Evolutionary conservation across 1,139 yeast species (phyloP).

Genomic region (Entelexis sorbosivorans): DNA sequence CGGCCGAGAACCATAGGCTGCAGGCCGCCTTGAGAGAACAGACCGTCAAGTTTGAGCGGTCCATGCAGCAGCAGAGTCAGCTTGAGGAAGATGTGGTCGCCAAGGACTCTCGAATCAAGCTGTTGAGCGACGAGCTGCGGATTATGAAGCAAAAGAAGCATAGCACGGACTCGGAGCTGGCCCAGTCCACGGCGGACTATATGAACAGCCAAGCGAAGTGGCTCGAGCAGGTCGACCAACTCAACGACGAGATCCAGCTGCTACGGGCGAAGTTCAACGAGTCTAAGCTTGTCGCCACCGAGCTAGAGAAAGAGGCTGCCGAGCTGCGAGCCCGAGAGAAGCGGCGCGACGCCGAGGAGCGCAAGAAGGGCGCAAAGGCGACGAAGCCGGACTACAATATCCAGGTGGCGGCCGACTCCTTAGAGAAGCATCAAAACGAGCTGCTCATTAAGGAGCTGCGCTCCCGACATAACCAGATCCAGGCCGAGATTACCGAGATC

Average conservation of each 20-base stretch:
- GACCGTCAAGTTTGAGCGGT: neutral
- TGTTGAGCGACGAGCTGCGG: slow-evolving; percentile 24
- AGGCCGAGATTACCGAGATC: slow-evolving; percentile 26
- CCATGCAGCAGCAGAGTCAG: slow-evolving; percentile 14
- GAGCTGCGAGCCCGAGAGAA: neutral
- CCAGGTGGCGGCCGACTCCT: slow-evolving; percentile 5
- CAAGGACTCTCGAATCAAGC: slow-evolving; percentile 24
- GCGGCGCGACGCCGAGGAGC: slow-evolving; percentile 1
- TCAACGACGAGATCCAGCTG: slow-evolving; percentile 23
- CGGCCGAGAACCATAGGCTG: neutral
- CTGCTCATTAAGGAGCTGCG: slow-evolving; percentile 28
- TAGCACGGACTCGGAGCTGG: slow-evolving; percentile 23
- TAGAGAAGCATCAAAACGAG: slow-evolving; percentile 26
- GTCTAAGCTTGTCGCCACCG: neutral
- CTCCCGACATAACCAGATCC: slow-evolving; percentile 26
- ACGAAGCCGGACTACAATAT: slow-evolving; percentile 5
- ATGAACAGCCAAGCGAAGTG: slow-evolving; percentile 30
- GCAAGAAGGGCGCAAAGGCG: neutral
- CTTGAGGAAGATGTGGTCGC: slow-evolving; percentile 29
- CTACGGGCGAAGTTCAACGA: slow-evolving; percentile 24
- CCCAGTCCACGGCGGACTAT: slow-evolving; percentile 26
- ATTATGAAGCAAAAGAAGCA: slow-evolving; percentile 24
- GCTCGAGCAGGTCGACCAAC: slow-evolving; percentile 28
- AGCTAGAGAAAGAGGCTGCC: slow-evolving; percentile 2
- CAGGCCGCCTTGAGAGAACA: slow-evolving; percentile 4